Conservation (phyloP, 352 stramenopile genomes). For the Globisporangium sylvaticum region DNA sequence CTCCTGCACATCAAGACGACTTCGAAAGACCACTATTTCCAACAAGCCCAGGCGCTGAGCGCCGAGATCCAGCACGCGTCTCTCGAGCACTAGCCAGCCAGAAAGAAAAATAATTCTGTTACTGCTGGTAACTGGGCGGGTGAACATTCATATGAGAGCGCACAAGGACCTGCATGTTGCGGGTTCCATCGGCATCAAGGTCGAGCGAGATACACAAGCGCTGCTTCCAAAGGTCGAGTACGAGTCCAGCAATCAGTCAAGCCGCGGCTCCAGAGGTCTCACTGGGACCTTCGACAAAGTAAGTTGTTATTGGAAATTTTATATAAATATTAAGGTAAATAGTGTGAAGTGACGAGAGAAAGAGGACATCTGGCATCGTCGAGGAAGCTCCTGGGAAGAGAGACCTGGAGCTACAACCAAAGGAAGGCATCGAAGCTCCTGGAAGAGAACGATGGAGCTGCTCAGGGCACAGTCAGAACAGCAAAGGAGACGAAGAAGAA, state of each 20-base stretch:
- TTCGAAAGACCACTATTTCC: slow-evolving; percentile 60
- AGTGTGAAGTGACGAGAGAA: neutral
- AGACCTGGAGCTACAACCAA: neutral
- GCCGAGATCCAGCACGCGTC: slow-evolving; percentile 45
- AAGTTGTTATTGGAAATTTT: slow-evolving; percentile 11
- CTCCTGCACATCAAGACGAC: slow-evolving; percentile 71
- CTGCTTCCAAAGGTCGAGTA: neutral
- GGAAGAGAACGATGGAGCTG: slow-evolving; percentile 10
- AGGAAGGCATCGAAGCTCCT: neutral
- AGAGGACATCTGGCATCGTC: neutral
- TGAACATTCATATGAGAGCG: neutral
- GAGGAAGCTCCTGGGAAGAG: neutral
- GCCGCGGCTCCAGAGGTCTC: neutral
- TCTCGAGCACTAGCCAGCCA: slow-evolving; percentile 28
- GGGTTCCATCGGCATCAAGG: neutral
- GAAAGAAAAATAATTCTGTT: neutral
- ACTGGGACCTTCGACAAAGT: neutral
- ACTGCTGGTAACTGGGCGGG: neutral
- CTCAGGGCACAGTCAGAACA: neutral
- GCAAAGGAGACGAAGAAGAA: neutral
- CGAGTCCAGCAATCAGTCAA: neutral
- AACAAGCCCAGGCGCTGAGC: slow-evolving; percentile 52
- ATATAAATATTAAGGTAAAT: slow-evolving; percentile 15
- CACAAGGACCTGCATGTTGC: neutral
- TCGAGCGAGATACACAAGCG: neutral